Evolutionary conservation across 2,329 filamentous ascomycete genomes (phyloP).

Genomic region (Gyromitra esculenta): DNA sequence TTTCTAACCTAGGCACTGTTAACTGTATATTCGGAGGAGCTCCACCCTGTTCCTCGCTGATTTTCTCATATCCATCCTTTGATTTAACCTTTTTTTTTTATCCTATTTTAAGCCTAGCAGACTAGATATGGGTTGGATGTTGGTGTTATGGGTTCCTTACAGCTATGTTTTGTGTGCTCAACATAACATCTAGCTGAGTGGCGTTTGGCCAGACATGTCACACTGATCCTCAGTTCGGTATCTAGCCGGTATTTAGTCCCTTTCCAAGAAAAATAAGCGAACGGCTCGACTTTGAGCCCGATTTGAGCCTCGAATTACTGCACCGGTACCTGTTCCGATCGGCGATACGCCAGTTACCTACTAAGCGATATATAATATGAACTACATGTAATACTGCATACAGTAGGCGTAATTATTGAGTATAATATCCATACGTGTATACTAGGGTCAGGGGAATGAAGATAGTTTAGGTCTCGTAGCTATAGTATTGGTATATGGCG

Average conservation of each 20-base stretch:
- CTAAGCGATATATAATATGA: constrained; percentile 7
- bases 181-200: neutral
- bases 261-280: constrained; percentile 15
- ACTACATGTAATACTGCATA: neutral
- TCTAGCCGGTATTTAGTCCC: neutral
- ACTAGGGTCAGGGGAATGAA: too few species aligned
- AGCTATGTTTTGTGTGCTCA: neutral
- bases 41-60: neutral
- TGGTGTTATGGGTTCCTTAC: neutral
- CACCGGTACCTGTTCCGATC: neutral
- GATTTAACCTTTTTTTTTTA: neutral
- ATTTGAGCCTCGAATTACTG: constrained; percentile 38
- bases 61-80: neutral
- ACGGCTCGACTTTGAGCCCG: constrained; percentile 31
- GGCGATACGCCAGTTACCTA: neutral
- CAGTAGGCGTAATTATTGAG: too few species aligned
- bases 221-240: neutral
- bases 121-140: neutral
- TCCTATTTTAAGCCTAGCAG: neutral
- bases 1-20: neutral
- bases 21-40: constrained; percentile 4
- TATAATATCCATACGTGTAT: too few species aligned
- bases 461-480: too few species aligned
- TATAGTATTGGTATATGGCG: too few species aligned
- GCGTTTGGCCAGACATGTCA: neutral